Base-by-base conservation (phyloP, 139 green algal genomes). In the Chlamydomonas incerta region DNA sequence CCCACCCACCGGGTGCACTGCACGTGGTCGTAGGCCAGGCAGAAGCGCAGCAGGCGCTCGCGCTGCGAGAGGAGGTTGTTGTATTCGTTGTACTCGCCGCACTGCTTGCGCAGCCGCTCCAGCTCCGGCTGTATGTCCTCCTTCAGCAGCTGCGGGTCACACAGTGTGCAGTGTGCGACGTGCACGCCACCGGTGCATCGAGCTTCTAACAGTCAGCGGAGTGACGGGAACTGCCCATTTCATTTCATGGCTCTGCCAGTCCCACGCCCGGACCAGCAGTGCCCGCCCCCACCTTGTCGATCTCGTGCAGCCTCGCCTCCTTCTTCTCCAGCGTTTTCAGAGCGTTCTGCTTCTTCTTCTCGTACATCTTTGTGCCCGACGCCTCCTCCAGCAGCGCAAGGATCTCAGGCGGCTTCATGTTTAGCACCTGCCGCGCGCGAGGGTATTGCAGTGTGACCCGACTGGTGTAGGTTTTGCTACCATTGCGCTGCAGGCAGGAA, bases 381-480 rank as follows among this genome's bases (percentile, higher is more conserved):
- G 95, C 98, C 92, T 99, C 98, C 82, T 99, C 98, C 82, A 99
- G 92, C 94, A 99, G 96, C 18, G 93, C 95, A 83, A 99, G 88
- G 68, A 99, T 99, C 93, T 99, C 98, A 4, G 90, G 90, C 0
- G 98, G 97, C 91, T 99, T 99, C 98, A 99, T 99, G 95, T 99
- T 99, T 33, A 99, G 91, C 46, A 99, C 97, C 94, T 98, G 93
- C 41, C 41, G n/a, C n/a, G n/a, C n/a, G n/a, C n/a, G n/a, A n/a
- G n/a, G n/a, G n/a, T n/a, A n/a, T n/a, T n/a, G n/a, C n/a, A n/a
- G n/a, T n/a, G n/a, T n/a, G n/a, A n/a, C n/a, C n/a, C n/a, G n/a
- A n/a, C n/a, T n/a, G n/a, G n/a, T n/a, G n/a, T n/a, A n/a, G n/a
- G n/a, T n/a, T n/a, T n/a, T n/a, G n/a, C n/a, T n/a, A n/a, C n/a